Evolutionary conservation across 192 early-diverging fungal species (phyloP).

Genomic region (Podila verticillata): DNA sequence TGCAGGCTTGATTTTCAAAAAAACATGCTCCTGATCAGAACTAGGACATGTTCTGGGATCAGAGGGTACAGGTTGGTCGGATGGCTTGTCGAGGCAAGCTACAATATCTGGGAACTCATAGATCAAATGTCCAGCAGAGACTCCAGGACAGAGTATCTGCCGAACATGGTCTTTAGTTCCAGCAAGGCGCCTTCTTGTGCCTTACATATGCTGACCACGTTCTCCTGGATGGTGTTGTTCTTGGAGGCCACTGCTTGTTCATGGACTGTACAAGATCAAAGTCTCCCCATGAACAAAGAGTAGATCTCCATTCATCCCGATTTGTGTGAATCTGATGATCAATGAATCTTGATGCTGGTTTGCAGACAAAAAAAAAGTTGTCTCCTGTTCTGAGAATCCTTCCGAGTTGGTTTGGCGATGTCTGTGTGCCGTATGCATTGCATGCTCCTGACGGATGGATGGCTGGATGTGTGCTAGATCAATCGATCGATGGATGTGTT

Average conservation of each 20-base stretch:
- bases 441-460: constrained; percentile 20
- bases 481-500: background rate
- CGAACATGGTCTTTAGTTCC: background rate
- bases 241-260: background rate
- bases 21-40: too few species aligned
- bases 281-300: background rate
- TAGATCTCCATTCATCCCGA: background rate
- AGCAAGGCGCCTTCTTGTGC: too few species aligned
- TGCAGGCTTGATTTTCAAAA: too few species aligned
- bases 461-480: background rate
- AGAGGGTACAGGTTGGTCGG: background rate
- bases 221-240: too few species aligned
- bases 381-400: background rate
- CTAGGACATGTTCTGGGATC: too few species aligned
- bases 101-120: background rate
- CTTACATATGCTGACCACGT: too few species aligned
- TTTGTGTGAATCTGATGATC: background rate
- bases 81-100: background rate
- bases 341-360: background rate
- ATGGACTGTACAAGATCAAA: background rate
- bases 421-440: background rate
- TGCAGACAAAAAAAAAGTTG: background rate
- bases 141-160: background rate
- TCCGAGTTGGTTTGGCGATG: background rate
- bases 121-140: background rate